A percentile compares a stretch with the other conserved stretches of the same genome.
These are phyloP conservation scores for Exidia glandulosa DNA, from an alignment of 768 basidiomycete species.

Conservation along the genomic window DNA sequence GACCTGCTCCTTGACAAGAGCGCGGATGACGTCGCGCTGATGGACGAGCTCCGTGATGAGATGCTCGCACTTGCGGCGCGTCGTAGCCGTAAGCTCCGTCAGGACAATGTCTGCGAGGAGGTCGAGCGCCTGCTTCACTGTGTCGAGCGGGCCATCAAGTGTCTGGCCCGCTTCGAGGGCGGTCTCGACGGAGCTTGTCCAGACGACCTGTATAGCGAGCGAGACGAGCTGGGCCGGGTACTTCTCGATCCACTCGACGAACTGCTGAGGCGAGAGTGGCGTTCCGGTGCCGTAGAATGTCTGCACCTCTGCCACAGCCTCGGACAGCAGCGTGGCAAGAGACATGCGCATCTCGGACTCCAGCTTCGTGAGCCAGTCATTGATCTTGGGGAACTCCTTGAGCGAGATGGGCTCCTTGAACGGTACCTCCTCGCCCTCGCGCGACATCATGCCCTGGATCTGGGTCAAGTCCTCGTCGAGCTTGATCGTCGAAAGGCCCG, in stretches of 20 bases:
- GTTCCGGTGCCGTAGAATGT: conserved; percentile 63
- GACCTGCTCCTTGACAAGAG: conserved; percentile 56
- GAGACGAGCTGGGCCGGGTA: conserved; percentile 96
- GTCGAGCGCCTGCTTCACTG: conserved; percentile 75
- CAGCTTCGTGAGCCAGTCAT: conserved; percentile 91
- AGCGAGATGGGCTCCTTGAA: conserved; percentile 77
- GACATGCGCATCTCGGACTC: conserved; percentile 91
- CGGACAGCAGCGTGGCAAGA: conserved; percentile 68
- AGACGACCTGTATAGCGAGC: conserved; percentile 87
- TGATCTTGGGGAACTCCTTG: conserved; percentile 94
- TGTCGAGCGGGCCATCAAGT: conserved; percentile 59
- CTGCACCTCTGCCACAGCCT: conserved; percentile 71
- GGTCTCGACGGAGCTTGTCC: conserved; percentile 77
- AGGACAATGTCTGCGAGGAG: conserved; percentile 95
- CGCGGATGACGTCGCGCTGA: conserved; percentile 87
- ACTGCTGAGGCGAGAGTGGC: conserved; percentile 47
- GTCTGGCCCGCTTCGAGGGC: conserved; percentile 45
- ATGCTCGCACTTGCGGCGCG: conserved; percentile 97
- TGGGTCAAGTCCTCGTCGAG: conserved; percentile 81
- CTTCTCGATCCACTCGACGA: conserved; percentile 86
- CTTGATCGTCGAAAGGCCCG: conserved; percentile 82
- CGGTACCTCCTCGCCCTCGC: conserved; percentile 87
- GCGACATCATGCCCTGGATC: conserved; percentile 88
- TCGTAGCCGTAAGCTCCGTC: conserved; percentile 76
- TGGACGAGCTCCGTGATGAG: conserved; percentile 98